Percentiles rank a stretch among this genome's conserved stretches.
Conservation (phyloP, 2,329 filamentous ascomycete species). For the Pestalotiopsis sp. region DNA sequence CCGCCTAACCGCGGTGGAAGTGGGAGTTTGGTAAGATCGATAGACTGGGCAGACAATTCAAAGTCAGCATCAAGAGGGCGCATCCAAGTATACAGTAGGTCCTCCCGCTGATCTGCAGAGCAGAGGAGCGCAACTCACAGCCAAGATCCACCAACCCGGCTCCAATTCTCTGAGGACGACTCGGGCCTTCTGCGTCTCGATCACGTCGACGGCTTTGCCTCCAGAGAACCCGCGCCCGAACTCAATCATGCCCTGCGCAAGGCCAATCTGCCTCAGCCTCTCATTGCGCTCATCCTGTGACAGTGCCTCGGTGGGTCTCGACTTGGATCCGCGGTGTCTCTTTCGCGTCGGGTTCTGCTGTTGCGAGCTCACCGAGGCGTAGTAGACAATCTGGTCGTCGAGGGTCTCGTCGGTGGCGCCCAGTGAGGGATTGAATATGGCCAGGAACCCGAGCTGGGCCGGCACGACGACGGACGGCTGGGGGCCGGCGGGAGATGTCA, state of each 20-base stretch:
- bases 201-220: constrained; percentile 75
- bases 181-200: constrained; percentile 89
- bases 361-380: constrained; percentile 65
- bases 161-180: constrained; percentile 88
- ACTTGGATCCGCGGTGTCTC: constrained; percentile 44
- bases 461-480: constrained; percentile 56
- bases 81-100: not conserved
- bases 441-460: constrained; percentile 85
- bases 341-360: constrained; percentile 42
- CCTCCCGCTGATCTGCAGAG: not conserved
- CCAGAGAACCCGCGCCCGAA: constrained; percentile 89
- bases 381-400: constrained; percentile 88
- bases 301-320: constrained; percentile 45
- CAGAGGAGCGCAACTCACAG: constrained; percentile 56
- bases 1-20: constrained; percentile 59
- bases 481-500: constrained; percentile 19
- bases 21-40: constrained; percentile 76
- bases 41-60: constrained; percentile 55
- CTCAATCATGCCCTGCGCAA: constrained; percentile 94
- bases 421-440: constrained; percentile 88
- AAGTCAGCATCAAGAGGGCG: not conserved
- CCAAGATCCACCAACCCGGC: constrained; percentile 91
- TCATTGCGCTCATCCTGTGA: constrained; percentile 77
- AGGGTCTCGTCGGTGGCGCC: constrained; percentile 68
- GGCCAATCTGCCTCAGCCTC: constrained; percentile 86